These are phyloP conservation scores for Lipomyces kockii DNA, from an alignment of 805 yeast species.

Conservation along the genomic window DNA sequence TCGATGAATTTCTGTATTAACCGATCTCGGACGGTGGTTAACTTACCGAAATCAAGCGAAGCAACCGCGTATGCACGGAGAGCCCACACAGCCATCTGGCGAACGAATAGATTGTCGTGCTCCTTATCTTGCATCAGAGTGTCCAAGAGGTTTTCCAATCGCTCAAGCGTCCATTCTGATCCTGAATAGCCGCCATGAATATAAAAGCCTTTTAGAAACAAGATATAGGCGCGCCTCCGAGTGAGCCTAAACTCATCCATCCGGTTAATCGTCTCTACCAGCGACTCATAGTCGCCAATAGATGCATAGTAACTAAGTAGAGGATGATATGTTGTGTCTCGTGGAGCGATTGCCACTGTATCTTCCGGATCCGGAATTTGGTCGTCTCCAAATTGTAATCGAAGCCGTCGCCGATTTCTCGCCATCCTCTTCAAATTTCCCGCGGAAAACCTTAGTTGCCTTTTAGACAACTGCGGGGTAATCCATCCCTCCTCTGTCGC, in stretches of 20 bases:
- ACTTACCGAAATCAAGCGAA: slow-evolving; percentile 1
- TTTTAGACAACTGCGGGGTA: slow-evolving; percentile 8
- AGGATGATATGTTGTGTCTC: slow-evolving; percentile 33
- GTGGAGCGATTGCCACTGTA: slow-evolving; percentile 36
- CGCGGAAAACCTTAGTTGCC: slow-evolving; percentile 8
- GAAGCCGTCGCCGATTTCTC: neutral
- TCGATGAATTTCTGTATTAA: slow-evolving; percentile 4
- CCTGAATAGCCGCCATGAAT: slow-evolving; percentile 16
- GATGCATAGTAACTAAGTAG: slow-evolving; percentile 38
- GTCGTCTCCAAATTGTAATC: neutral
- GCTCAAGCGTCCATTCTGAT: slow-evolving; percentile 27
- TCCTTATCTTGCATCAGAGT: slow-evolving; percentile 15
- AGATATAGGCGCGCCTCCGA: slow-evolving; percentile 17
- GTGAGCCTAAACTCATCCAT: slow-evolving; percentile 34
- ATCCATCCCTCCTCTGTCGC: slow-evolving; percentile 22
- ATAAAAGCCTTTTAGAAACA: slow-evolving; percentile 31
- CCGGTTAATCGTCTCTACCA: slow-evolving; percentile 30
- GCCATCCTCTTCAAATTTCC: slow-evolving; percentile 19
- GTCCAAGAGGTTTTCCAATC: slow-evolving; percentile 25
- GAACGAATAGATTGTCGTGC: slow-evolving; percentile 5
- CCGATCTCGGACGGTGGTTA: slow-evolving; percentile 7
- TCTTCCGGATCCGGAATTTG: slow-evolving; percentile 26
- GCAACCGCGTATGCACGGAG: slow-evolving; percentile 18
- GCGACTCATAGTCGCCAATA: slow-evolving; percentile 34
- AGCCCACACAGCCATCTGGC: slow-evolving; percentile 22